These are phyloP conservation scores for Leishmania guyanensis DNA, from an alignment of 208 protist genomes.

Conservation along the genomic window DNA sequence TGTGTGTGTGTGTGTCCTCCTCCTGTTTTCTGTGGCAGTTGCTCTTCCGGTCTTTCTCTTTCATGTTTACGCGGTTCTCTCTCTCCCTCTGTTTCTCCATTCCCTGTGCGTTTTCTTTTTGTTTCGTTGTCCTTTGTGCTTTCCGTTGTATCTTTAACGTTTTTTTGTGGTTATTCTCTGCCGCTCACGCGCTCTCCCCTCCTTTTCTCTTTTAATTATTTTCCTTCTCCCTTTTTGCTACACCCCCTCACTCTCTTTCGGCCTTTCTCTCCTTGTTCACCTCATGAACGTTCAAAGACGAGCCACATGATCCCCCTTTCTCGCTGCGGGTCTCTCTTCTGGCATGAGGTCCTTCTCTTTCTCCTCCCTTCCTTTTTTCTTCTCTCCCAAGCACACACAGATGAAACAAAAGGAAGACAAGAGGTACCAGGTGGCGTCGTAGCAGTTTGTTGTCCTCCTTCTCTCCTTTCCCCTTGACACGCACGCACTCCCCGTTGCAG, in stretches of 20 bases:
- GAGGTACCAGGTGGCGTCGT: not conserved
- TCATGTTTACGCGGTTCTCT: too few species aligned
- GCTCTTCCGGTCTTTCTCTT: too few species aligned
- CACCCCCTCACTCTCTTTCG: not conserved
- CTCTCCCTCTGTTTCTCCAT: slow-evolving; percentile 11
- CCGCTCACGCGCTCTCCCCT: not conserved
- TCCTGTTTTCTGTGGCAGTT: too few species aligned
- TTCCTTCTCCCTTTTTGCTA: not conserved
- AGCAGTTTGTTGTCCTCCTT: not conserved
- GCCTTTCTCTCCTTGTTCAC: not conserved
- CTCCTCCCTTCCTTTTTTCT: not conserved
- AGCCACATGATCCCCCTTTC: too few species aligned
- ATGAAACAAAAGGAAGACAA: not conserved
- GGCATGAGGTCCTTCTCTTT: not conserved
- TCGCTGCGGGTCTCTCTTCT: too few species aligned
- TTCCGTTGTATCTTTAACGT: not conserved
- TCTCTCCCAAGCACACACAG: not conserved
- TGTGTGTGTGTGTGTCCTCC: too few species aligned
- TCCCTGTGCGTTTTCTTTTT: slow-evolving; percentile 1
- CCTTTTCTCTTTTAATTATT: not conserved
- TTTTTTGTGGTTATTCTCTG: not conserved
- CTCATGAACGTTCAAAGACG: too few species aligned
- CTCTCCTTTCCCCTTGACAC: not conserved
- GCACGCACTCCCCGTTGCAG: too few species aligned
- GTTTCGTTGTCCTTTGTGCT: not conserved